Conservation (phyloP, 331 rosid genomes). For the Pyracantha coccinea region DNA sequence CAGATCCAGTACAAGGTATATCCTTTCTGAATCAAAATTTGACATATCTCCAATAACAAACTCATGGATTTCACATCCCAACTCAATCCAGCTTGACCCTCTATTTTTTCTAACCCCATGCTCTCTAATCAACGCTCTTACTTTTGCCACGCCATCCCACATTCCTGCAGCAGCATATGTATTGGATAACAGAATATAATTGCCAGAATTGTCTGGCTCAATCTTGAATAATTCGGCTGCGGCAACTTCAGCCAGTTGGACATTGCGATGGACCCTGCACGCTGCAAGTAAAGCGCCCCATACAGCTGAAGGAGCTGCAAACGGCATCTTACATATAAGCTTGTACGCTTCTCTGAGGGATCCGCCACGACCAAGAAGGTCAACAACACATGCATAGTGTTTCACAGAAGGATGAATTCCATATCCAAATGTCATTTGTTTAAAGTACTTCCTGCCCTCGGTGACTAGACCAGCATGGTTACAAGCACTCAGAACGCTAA, state of each 20-base stretch:
- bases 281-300: constrained; percentile 14
- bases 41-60: constrained; percentile 6
- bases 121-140: constrained; percentile 2
- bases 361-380: constrained; percentile 3
- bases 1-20: neutral
- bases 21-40: neutral
- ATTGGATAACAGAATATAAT: constrained; percentile 9
- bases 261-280: constrained; percentile 2
- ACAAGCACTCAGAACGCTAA: constrained; percentile 3
- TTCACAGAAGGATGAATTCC: constrained; percentile 1
- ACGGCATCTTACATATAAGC: constrained; percentile 2
- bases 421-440: constrained; percentile 2
- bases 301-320: constrained; percentile 4
- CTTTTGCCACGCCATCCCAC: constrained; percentile 7
- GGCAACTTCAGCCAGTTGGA: constrained; percentile 8
- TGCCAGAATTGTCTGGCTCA: constrained; percentile 3
- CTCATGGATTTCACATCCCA: constrained; percentile 3
- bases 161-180: constrained; percentile 11
- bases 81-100: constrained; percentile 12
- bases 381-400: constrained; percentile 1
- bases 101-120: constrained; percentile 5
- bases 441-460: neutral
- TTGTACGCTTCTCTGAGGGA: neutral
- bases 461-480: constrained; percentile 6
- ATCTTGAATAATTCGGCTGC: constrained; percentile 1